Evolutionary conservation across 1,284 basidiomycete species (phyloP).

Genomic region (Phellinidium pouzarii): DNA sequence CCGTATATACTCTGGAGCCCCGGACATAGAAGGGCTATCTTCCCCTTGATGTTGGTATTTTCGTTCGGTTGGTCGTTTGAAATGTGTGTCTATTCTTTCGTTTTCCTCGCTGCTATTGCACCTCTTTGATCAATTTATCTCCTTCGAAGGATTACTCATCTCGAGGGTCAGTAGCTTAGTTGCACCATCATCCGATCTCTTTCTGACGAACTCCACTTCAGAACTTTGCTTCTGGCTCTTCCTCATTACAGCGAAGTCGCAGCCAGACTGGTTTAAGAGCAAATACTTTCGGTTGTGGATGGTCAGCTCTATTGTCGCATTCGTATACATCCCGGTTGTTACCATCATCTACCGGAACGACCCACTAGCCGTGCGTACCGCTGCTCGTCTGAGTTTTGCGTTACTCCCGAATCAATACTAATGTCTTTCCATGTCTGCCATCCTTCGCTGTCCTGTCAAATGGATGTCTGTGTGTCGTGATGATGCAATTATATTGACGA

Average conservation of each 20-base stretch:
- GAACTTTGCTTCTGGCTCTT: slow-evolving; percentile 81
- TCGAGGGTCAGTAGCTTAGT: slow-evolving; percentile 64
- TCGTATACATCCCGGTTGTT: slow-evolving; percentile 61
- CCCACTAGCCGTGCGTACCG: slow-evolving; percentile 44
- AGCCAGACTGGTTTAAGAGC: slow-evolving; percentile 68
- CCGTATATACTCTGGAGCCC: slow-evolving; percentile 53
- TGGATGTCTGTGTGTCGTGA: too few species aligned
- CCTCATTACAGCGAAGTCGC: slow-evolving; percentile 55
- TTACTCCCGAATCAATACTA: background rate
- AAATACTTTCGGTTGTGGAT: slow-evolving; percentile 66
- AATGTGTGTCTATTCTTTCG: slow-evolving; percentile 43
- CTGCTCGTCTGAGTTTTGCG: too few species aligned
- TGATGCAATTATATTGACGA: too few species aligned
- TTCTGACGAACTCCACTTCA: slow-evolving; percentile 26
- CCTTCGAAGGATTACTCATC: slow-evolving; percentile 57
- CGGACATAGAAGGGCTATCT: slow-evolving; percentile 39
- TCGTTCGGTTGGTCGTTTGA: slow-evolving; percentile 64
- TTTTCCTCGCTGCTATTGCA: background rate
- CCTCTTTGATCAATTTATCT: background rate
- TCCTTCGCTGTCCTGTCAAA: too few species aligned
- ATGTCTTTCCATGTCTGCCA: background rate
- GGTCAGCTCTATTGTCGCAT: slow-evolving; percentile 50
- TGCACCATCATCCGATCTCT: too few species aligned
- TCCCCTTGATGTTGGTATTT: slow-evolving; percentile 57
- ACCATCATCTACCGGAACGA: slow-evolving; percentile 54